Conservation (phyloP, 768 basidiomycete genomes). For the Mycena crocata region DNA sequence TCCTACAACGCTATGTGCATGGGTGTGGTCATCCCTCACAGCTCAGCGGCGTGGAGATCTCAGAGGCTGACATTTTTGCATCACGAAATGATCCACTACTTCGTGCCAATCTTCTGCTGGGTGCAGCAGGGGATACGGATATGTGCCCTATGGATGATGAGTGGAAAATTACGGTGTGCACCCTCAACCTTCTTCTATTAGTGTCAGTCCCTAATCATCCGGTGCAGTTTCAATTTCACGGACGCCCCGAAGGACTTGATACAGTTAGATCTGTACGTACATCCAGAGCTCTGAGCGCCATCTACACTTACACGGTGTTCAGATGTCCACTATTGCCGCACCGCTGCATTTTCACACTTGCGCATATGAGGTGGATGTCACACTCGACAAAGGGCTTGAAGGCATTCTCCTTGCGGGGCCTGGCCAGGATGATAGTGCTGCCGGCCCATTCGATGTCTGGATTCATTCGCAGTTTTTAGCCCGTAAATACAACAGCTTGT, state of each 20-base stretch:
- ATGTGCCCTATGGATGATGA: neutral
- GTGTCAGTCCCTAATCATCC: neutral
- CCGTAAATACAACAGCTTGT: neutral
- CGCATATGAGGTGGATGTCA: neutral
- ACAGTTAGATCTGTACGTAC: neutral
- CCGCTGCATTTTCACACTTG: neutral
- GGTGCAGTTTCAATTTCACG: neutral
- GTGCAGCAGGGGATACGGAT: neutral
- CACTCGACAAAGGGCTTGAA: neutral
- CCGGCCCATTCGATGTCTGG: neutral
- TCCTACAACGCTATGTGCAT: neutral
- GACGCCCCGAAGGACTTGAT: no score
- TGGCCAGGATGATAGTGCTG: neutral
- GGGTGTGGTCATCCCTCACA: neutral
- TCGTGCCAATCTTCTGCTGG: neutral
- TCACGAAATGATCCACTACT: neutral
- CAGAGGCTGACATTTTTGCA: neutral
- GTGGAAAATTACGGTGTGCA: neutral
- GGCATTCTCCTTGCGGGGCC: neutral
- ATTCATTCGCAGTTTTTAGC: neutral
- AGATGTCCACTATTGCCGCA: neutral
- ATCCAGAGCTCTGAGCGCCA: neutral
- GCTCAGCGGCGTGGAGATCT: neutral
- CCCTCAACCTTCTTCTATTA: neutral
- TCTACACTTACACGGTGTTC: no score